Percentiles rank a stretch among this genome's conserved stretches.
Evolutionary conservation across 2,329 filamentous ascomycete genomes (phyloP).

Genomic region (Botrytis porri): DNA sequence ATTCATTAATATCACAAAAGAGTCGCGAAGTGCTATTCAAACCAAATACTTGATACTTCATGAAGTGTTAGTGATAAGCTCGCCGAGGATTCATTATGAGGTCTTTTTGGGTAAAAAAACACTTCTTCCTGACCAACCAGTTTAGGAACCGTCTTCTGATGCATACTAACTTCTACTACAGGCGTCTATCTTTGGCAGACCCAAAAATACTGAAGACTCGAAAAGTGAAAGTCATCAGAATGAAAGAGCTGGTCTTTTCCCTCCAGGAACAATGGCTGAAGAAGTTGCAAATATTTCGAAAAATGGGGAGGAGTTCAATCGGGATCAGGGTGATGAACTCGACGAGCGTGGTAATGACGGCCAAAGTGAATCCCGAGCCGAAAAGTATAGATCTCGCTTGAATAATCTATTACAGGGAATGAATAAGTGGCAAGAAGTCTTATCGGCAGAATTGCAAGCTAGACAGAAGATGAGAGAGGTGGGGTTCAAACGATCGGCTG

Average conservation of each 20-base stretch:
- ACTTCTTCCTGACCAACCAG: background rate
- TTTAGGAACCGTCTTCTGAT: background rate
- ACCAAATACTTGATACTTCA: background rate
- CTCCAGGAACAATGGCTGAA: background rate
- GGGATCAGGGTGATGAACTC: background rate
- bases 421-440: conserved; percentile 20
- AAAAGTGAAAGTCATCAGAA: background rate
- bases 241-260: background rate
- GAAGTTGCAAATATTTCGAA: no score
- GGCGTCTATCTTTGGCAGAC: background rate
- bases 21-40: background rate
- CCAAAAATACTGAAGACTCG: background rate
- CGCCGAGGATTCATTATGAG: background rate
- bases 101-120: background rate
- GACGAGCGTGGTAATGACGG: background rate
- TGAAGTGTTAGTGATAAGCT: background rate
- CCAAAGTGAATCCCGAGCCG: background rate
- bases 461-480: conserved; percentile 31
- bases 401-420: conserved; percentile 24
- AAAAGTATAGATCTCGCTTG: conserved; percentile 21
- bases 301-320: background rate
- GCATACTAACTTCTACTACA: background rate
- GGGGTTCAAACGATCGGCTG: conserved; percentile 25
- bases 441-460: conserved; percentile 25
- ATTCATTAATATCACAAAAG: background rate